Base-by-base conservation (phyloP, 2,329 filamentous ascomycete species). In the Exophiala alcalophila region DNA sequence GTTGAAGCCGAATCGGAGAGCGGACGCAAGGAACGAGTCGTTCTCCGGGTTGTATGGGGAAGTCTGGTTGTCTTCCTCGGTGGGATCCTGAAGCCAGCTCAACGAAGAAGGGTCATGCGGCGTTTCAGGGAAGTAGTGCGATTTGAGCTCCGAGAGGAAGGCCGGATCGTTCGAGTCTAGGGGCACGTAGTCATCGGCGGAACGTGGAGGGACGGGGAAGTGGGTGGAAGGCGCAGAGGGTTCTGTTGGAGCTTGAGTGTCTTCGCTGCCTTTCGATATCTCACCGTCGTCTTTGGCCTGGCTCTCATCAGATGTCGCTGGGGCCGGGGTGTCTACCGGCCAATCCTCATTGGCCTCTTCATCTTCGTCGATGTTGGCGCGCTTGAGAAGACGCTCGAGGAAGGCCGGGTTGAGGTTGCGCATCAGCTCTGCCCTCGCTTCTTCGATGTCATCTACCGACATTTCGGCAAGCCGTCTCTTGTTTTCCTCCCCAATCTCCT, bases 111-210 rank as follows among this genome's bases (percentile, higher is more conserved):
- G 89, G 64, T 96, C 87, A 40, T 89, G 80, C 2, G 90, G 81
- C 1, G 95, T 81, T 50, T 81, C 79, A 9, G 92, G 90, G 66
- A 96, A 98, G 75, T 95, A 98, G 65, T 96, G 95, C 15, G 81
- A 69, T 71, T 95, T 90, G 4, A 98, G 79, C 43, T 86, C 83
- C 32, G 78, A 68, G 44, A 97, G 81, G 68, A 97, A 97, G 59
- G 87, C 74, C 0, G 86, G 83, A 46, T 90, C 86, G 25, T 79
- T 72, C 0, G 90, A 89, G 62, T 97, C 87, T 51, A 97, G 83
- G 46, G 88, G 83, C 8, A 85, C 84, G 58, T 66, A 65, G 2
- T 74, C 64, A 15, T 72, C 55, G 63, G 72, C 24, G 56, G 67
- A 52, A 54, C 68, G 53, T 44, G 70, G 59, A 15, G 69, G 64